A percentile compares a stretch with the other conserved stretches of the same genome.
These are phyloP conservation scores for Verruconis gallopava DNA, from an alignment of 2,329 filamentous ascomycete species.

Conservation along the genomic window DNA sequence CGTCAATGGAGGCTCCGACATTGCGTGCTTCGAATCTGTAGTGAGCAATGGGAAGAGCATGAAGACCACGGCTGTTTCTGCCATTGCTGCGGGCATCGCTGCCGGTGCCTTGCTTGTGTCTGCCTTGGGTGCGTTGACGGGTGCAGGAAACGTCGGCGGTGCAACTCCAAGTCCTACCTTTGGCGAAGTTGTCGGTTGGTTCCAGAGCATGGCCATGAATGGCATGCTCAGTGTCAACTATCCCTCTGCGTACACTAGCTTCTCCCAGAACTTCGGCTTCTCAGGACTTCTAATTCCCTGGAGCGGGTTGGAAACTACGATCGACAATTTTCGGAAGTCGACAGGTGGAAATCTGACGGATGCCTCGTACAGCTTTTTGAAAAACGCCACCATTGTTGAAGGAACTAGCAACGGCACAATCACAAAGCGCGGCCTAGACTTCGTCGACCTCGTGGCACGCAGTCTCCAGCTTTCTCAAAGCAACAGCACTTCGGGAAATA, in stretches of 20 bases:
- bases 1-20: slow-evolving; percentile 39
- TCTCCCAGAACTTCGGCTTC: slow-evolving; percentile 87
- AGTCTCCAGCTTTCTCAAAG: slow-evolving; percentile 21
- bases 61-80: slow-evolving; percentile 62
- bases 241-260: slow-evolving; percentile 76
- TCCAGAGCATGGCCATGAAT: slow-evolving; percentile 88
- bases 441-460: slow-evolving; percentile 28
- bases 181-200: slow-evolving; percentile 72
- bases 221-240: slow-evolving; percentile 91
- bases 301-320: slow-evolving; percentile 64
- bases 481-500: slow-evolving; percentile 16
- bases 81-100: slow-evolving; percentile 70
- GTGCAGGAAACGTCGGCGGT: slow-evolving; percentile 42
- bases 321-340: slow-evolving; percentile 65
- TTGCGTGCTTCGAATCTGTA: slow-evolving; percentile 72
- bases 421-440: slow-evolving; percentile 15
- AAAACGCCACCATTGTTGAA: slow-evolving; percentile 64
- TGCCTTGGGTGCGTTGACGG: slow-evolving; percentile 55
- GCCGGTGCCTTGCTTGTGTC: slow-evolving; percentile 68
- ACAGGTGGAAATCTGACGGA: slow-evolving; percentile 80
- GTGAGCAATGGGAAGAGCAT: slow-evolving; percentile 82
- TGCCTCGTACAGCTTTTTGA: slow-evolving; percentile 63
- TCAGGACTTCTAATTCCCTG: slow-evolving; percentile 75
- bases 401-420: slow-evolving; percentile 38
- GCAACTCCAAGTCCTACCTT: slow-evolving; percentile 70